These are phyloP conservation scores for Calonectria ilicicola DNA, from an alignment of 2,329 filamentous ascomycete genomes.

Conservation along the genomic window DNA sequence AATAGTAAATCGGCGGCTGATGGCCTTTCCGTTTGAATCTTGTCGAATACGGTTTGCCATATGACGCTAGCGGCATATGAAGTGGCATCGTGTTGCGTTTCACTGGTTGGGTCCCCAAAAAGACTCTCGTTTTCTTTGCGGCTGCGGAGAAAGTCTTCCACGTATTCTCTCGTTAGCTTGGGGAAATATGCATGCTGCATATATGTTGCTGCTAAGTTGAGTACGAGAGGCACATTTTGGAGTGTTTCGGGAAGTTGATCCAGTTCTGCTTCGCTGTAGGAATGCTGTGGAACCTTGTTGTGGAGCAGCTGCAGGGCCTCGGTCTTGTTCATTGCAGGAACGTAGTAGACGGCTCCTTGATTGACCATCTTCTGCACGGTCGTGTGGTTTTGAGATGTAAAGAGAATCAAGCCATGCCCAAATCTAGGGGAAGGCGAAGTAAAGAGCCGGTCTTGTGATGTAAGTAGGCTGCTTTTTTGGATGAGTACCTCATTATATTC, in stretches of 20 bases:
- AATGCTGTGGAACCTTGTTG: background rate
- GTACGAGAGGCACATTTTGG: background rate
- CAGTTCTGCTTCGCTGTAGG: background rate
- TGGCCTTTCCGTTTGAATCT: conserved; percentile 10
- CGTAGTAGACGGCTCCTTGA: background rate
- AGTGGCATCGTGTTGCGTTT: conserved; percentile 23
- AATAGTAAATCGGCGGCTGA: conserved; percentile 14
- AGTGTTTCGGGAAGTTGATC: background rate
- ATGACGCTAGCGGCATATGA: conserved; percentile 18
- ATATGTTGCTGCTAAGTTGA: conserved; percentile 43
- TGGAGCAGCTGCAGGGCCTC: background rate
- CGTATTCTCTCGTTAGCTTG: conserved; percentile 44
- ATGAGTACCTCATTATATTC: background rate
- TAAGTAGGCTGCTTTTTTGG: background rate
- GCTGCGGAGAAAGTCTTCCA: conserved; percentile 44
- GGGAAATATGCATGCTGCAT: conserved; percentile 36
- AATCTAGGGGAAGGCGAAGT: background rate
- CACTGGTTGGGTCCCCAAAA: conserved; percentile 37
- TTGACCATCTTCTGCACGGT: background rate
- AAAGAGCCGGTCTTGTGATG: background rate
- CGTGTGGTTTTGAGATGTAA: background rate
- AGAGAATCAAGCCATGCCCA: background rate
- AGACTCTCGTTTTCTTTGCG: conserved; percentile 41
- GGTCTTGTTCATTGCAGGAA: background rate
- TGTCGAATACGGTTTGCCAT: conserved; percentile 26